Conservation (phyloP, 768 basidiomycete genomes). For the Aureoboletus auriporus region DNA sequence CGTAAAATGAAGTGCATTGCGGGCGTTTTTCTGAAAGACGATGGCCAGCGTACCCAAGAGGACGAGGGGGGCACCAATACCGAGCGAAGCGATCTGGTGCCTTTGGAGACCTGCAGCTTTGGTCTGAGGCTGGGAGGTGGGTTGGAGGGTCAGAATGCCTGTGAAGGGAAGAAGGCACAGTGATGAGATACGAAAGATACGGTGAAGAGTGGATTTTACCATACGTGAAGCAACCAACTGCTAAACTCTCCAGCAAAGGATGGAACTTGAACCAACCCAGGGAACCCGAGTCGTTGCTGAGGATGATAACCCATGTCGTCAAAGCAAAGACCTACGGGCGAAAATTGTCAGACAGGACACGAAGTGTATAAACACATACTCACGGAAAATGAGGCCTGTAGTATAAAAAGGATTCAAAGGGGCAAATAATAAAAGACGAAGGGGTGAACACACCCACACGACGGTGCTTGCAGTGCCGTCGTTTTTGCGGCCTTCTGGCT, state of each 20-base stretch:
- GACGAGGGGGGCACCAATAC: slow-evolving; percentile 53
- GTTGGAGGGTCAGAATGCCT: slow-evolving; percentile 77
- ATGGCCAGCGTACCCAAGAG: slow-evolving; percentile 60
- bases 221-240: slow-evolving; percentile 53
- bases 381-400: slow-evolving; percentile 18
- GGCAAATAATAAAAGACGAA: background rate
- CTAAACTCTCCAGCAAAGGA: slow-evolving; percentile 57
- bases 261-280: slow-evolving; percentile 67
- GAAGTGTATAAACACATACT: slow-evolving; percentile 27
- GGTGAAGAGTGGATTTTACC: slow-evolving; percentile 6
- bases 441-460: slow-evolving; percentile 33
- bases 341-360: slow-evolving; percentile 7
- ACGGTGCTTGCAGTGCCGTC: slow-evolving; percentile 33
- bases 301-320: slow-evolving; percentile 43
- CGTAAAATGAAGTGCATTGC: slow-evolving; percentile 53
- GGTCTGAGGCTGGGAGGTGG: slow-evolving; percentile 60
- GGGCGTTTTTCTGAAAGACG: slow-evolving; percentile 53
- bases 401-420: too few relatives aligned
- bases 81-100: slow-evolving; percentile 63
- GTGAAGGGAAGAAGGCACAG: too few relatives aligned
- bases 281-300: slow-evolving; percentile 41
- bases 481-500: slow-evolving; percentile 35
- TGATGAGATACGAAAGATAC: too few relatives aligned
- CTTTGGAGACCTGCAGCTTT: slow-evolving; percentile 64
- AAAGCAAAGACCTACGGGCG: slow-evolving; percentile 36